These are phyloP conservation scores for Xerophyta viscosa DNA, from an alignment of 106 monocot species.

Conservation along the genomic window DNA sequence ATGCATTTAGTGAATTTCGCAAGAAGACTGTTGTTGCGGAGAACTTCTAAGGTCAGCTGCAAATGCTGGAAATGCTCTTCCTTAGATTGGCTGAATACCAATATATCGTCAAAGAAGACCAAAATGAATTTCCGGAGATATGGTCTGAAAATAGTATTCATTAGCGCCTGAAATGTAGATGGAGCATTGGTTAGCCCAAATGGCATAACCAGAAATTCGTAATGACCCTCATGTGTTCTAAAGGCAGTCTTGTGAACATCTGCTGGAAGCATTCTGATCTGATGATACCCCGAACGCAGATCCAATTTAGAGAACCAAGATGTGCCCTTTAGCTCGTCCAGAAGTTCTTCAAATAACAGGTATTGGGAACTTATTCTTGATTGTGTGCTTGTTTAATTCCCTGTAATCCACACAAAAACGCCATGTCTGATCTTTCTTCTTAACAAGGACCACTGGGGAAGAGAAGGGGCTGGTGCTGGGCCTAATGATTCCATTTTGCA, in stretches of 20 bases:
- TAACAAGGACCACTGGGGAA: not conserved
- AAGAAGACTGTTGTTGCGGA: not conserved
- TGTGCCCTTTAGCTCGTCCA: conserved; percentile 6
- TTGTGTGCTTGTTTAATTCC: not conserved
- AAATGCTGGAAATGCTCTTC: conserved; percentile 7
- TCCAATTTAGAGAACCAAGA: conserved; percentile 5
- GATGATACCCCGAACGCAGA: conserved; percentile 8
- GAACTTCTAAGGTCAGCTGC: not conserved
- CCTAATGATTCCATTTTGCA: too few species aligned
- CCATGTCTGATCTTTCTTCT: not conserved
- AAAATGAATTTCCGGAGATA: not conserved
- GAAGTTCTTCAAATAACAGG: conserved; percentile 8
- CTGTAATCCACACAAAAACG: not conserved
- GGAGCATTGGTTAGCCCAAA: conserved; percentile 1
- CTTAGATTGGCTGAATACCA: conserved; percentile 4
- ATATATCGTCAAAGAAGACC: conserved; percentile 6
- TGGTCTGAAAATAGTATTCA: not conserved
- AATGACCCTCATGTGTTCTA: not conserved
- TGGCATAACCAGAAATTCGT: conserved; percentile 1
- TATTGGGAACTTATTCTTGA: conserved; percentile 6
- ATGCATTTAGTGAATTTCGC: not conserved
- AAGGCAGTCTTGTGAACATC: conserved; percentile 3
- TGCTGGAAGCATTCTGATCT: not conserved
- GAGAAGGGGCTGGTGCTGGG: too few species aligned
- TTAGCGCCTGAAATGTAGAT: not conserved